Evolutionary conservation across 257 asterid species (phyloP), one percentile per base, ranked within the genome.

Genomic region (Penstemon eatonii): DNA sequence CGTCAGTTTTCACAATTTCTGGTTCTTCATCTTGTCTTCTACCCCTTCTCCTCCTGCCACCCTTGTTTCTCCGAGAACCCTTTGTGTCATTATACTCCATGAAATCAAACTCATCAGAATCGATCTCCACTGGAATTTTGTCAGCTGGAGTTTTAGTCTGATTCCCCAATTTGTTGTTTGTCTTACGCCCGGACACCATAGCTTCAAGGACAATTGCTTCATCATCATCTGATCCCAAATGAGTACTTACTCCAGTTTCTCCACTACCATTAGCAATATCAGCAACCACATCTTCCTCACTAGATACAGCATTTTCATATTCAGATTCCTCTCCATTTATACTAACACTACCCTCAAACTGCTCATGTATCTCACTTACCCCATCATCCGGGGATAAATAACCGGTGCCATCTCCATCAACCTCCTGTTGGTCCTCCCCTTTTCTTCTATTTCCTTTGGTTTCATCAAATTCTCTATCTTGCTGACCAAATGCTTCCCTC

Each of bases 171-270:
- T 73, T 78, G 49, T 80, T 83, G 81, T 75, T 70, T 68, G 72
- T 81, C 81, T 79, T 84, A 54, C 56, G 85, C 65, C 85, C 90
- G 61, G 89, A 85, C 66, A 86, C 51, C 99, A 91, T 91, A 72
- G 91, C 87, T 85, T 91, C 96, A 73, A 94, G 91, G 13, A 87
- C 41, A 76, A 78, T 82, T 5, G 82, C 78, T 71, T 91, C 97
- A 41, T 89, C 91, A 33, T 85, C 95, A 70, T 77, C 88, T 15
- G 79, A 75, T 55, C 74, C 86, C 46, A 60, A 36, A 65, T 74
- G 82, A 67, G 46, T 67, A 19, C 18, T 60, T 36, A 63, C 66
- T 52, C 62, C 83, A 67, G 68, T 64, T 69, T 53, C 67, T 71
- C 63, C 60, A 60, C 66, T 59, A 66, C 18, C 76, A 70, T 18